Percentiles rank a stretch among this genome's conserved stretches.
phyloP scores from a whole-genome alignment of 2,329 filamentous ascomycete species.

The Arthrobotrys conoides region DNA sequence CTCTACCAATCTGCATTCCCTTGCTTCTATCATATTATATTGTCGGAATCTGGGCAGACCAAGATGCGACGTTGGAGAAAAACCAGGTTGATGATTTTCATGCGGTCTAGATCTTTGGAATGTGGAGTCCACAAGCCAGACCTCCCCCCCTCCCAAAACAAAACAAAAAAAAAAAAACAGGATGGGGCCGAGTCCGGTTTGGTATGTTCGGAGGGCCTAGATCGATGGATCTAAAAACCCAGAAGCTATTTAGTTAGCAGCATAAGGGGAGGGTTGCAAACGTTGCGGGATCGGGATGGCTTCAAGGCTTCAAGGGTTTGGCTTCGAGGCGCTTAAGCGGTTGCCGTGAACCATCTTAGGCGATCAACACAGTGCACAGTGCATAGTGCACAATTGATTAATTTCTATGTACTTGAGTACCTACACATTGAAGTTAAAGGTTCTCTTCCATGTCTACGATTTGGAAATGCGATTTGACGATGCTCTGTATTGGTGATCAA shows the following conservation, averaged over 20 bases:
- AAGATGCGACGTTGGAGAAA: slow-evolving; percentile 10
- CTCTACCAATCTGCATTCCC: slow-evolving; percentile 8
- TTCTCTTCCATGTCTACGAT: background rate
- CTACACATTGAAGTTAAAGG: slow-evolving; percentile 6
- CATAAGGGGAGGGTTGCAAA: background rate
- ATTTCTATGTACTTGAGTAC: no score
- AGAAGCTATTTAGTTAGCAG: background rate
- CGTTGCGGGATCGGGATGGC: slow-evolving; percentile 15
- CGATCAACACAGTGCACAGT: slow-evolving; percentile 26
- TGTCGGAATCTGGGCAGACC: slow-evolving; percentile 28
- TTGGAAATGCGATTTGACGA: slow-evolving; percentile 7
- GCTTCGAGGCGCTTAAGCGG: slow-evolving; percentile 59
- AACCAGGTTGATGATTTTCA: slow-evolving; percentile 43
- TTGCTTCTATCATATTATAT: slow-evolving; percentile 13
- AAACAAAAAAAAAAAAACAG: slow-evolving; percentile 12
- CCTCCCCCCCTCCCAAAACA: background rate
- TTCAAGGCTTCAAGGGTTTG: slow-evolving; percentile 28
- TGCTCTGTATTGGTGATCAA: background rate
- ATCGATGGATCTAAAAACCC: slow-evolving; percentile 8
- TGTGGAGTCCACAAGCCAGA: slow-evolving; percentile 38
- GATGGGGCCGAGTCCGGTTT: no score
- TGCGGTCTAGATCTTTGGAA: slow-evolving; percentile 60
- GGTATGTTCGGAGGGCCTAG: slow-evolving; percentile 38
- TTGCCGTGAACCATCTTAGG: slow-evolving; percentile 34
- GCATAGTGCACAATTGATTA: no score